Base-by-base conservation (phyloP, 345 rosid species). In the Lepidium sativum region DNA sequence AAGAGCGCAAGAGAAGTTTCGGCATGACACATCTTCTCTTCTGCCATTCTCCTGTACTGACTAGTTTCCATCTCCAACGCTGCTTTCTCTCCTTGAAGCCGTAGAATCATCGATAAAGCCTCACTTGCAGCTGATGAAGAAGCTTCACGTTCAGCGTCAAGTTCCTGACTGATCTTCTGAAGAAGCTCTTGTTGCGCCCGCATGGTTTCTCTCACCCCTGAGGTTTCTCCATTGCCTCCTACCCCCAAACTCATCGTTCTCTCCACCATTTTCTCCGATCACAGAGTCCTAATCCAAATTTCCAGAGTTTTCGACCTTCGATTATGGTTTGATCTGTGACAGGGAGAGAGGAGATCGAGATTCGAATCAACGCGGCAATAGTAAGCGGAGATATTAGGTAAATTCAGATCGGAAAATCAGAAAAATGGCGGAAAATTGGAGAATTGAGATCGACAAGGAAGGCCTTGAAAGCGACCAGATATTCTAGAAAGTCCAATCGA, bases 61-160 rank as follows among this genome's bases (percentile, higher is more conserved):
- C 80, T 86, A 0, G 99, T 86, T 68, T 94, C 99, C 97, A 94
- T 80, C 78, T 77, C 77, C 73, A 90, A 27, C 0, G 73, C 84
- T 1, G 97, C 86, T 78, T 87, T 90, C 59, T 94, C 99, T 0
- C 84, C 90, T 62, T 94, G 99, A 67, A 94, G 69, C 4, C 96
- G 85, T 34, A 90, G 70, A 4, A 94, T 94, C 99, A 89, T 88
- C 0, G 97, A 86, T 23, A 94, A 70, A 14, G 99, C 92, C 43
- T 94, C 99, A 14, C 83, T 84, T 2, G 91, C 82, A 1, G 97
- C 96, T 0, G 85, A 69, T 0, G 92, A 67, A 2, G 97, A 77
- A 9, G 99, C 83, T 74, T 94, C 99, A 13, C 97, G 80, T 77
- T 94, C 99, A 11, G 68, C 85, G 69, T 94, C 99, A 39, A 94